These are phyloP conservation scores for Microdochium nivale DNA, from an alignment of 2,329 filamentous ascomycete genomes.

Conservation along the genomic window DNA sequence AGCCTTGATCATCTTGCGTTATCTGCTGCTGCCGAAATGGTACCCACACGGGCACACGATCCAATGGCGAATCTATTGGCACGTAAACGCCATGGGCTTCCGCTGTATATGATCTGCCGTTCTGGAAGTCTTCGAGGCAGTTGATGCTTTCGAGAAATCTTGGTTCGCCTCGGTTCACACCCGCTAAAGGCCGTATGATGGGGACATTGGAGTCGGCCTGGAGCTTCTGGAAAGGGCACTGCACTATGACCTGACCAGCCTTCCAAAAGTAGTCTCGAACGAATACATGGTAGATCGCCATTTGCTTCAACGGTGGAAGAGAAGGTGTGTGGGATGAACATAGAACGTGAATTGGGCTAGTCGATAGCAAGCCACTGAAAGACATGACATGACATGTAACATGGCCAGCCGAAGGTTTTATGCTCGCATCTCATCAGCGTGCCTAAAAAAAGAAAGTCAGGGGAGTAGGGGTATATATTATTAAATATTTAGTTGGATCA, in stretches of 20 bases:
- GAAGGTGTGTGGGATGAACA: neutral
- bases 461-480: too few relatives aligned
- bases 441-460: too few relatives aligned
- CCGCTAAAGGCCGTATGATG: constrained; percentile 12
- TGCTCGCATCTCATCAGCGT: too few relatives aligned
- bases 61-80: neutral
- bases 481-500: too few relatives aligned
- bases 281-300: constrained; percentile 3
- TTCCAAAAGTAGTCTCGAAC: constrained; percentile 15
- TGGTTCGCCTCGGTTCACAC: constrained; percentile 10
- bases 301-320: neutral
- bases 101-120: constrained; percentile 4
- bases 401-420: too few relatives aligned
- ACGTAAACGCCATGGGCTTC: constrained; percentile 16
- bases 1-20: neutral
- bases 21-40: constrained; percentile 5
- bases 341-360: neutral
- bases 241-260: constrained; percentile 10
- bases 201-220: constrained; percentile 2
- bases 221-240: constrained; percentile 12
- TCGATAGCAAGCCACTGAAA: too few relatives aligned
- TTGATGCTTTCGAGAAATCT: constrained; percentile 5
- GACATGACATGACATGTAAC: too few relatives aligned
- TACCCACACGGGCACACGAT: constrained; percentile 15
- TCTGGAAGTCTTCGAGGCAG: constrained; percentile 8